Evolutionary conservation across 225 moss, liverwort and hornwort genomes (phyloP).

Genomic region (Neckera pumila): DNA sequence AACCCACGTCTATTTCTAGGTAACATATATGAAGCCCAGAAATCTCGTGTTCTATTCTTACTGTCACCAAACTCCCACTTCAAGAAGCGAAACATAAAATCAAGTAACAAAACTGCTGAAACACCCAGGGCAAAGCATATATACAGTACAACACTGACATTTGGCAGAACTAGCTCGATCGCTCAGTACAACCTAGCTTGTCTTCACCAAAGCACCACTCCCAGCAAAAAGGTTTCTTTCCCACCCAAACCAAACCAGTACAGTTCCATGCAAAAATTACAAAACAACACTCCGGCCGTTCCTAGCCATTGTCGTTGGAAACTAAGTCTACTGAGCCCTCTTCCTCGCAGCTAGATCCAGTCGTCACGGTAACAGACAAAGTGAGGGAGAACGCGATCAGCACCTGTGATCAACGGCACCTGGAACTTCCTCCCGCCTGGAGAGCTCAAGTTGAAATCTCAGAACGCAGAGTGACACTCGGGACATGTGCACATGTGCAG

Average conservation of each 20-base stretch:
- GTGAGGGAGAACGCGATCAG: neutral
- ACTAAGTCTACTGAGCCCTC: neutral
- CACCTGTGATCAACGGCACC: neutral
- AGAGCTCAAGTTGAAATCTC: neutral
- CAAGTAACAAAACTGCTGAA: neutral
- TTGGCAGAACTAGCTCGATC: neutral
- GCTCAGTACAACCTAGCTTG: neutral
- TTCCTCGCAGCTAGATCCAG: neutral
- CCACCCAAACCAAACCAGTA: neutral
- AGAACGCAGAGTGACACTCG: neutral
- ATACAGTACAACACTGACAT: neutral
- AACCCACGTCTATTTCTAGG: neutral
- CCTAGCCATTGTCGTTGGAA: neutral
- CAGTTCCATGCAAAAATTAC: neutral
- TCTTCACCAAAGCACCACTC: neutral
- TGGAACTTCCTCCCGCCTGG: too few relatives aligned
- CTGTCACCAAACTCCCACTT: too few relatives aligned
- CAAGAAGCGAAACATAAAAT: too few relatives aligned
- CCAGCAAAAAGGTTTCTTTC: neutral
- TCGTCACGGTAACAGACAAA: neutral
- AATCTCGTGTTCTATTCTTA: neutral
- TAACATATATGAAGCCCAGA: neutral
- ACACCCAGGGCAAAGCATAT: neutral
- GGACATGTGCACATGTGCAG: neutral
- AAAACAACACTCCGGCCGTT: neutral